These are phyloP conservation scores for Fusarium sp. DNA, from an alignment of 2,329 filamentous ascomycete genomes.

Conservation along the genomic window DNA sequence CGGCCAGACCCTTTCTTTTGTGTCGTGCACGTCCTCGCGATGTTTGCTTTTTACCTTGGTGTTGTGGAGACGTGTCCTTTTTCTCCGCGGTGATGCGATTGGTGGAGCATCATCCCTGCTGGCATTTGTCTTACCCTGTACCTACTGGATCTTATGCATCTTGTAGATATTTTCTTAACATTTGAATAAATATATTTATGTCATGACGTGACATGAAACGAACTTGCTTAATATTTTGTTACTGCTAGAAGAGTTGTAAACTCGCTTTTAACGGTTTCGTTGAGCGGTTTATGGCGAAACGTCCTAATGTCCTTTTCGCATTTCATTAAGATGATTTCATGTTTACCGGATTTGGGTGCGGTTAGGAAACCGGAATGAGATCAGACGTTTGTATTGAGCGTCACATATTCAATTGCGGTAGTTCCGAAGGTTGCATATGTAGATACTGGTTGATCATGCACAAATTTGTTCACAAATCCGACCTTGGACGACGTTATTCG, in stretches of 20 bases:
- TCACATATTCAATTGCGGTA: background rate
- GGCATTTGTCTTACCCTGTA: background rate
- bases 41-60: background rate
- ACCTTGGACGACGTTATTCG: background rate
- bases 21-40: accelerated
- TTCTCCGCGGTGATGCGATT: background rate
- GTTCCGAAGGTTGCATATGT: accelerated
- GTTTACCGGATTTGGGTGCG: accelerated
- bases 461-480: no score
- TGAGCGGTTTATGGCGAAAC: no score
- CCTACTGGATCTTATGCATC: no score
- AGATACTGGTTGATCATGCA: background rate
- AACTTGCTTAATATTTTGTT: no score
- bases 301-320: accelerated
- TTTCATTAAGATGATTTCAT: accelerated
- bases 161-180: no score
- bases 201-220: no score
- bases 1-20: slow-evolving; percentile 56
- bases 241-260: no score
- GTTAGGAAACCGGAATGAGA: background rate
- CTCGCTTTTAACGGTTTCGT: no score
- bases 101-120: background rate
- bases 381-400: accelerated
- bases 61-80: background rate
- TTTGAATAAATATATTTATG: no score